Percentiles rank a stretch among this genome's conserved stretches.
Conservation (phyloP, 164 flowering plant genomes). For the Tetracentron sinense region DNA sequence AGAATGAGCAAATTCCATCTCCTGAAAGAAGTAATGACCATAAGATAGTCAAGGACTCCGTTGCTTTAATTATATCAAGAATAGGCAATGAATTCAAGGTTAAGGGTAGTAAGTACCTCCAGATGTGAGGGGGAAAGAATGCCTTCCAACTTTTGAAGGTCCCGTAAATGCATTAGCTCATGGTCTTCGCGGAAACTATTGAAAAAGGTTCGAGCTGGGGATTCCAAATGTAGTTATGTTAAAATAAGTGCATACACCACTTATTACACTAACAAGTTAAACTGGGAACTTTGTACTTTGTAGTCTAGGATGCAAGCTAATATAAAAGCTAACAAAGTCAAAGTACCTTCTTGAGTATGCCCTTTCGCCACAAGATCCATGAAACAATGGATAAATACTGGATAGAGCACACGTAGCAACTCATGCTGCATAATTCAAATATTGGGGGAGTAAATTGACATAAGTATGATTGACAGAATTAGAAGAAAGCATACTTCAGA, state of each 20-base stretch:
- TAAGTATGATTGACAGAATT: neutral
- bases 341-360: constrained; percentile 79
- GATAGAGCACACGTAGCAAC: constrained; percentile 89
- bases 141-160: constrained; percentile 94
- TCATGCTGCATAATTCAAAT: constrained; percentile 67
- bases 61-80: neutral
- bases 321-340: constrained; percentile 10
- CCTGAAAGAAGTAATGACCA: constrained; percentile 36
- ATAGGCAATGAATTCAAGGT: neutral
- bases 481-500: neutral
- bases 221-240: constrained; percentile 11
- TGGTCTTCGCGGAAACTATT: constrained; percentile 89
- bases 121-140: constrained; percentile 89
- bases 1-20: constrained; percentile 94
- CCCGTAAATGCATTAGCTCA: constrained; percentile 77
- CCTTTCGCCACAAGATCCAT: constrained; percentile 96
- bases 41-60: neutral
- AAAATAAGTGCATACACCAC: neutral
- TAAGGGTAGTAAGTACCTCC: constrained; percentile 49
- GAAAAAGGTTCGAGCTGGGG: constrained; percentile 76
- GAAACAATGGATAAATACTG: constrained; percentile 88
- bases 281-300: neutral
- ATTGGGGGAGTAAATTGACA: neutral
- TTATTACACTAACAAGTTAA: neutral
- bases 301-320: neutral